Evolutionary conservation across 2,329 filamentous ascomycete genomes (phyloP), one percentile per base, ranked within the genome.

Genomic region (Colletotrichum higginsianum): DNA sequence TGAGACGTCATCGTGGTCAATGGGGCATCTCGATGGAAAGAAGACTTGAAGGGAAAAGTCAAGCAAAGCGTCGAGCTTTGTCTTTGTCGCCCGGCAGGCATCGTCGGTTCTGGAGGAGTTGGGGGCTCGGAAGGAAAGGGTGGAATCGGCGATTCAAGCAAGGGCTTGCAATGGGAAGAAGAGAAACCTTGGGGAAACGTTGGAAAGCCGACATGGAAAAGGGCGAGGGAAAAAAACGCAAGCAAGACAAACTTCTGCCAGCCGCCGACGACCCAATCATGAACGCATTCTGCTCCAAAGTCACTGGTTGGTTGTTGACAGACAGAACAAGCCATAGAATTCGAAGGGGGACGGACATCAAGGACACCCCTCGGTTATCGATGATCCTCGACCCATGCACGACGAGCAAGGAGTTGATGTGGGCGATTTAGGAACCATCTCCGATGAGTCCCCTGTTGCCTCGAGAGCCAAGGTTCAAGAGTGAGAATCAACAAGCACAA

Each of bases 131-230:
- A 23, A 1, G 23, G 11, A 15, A n/a, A 12, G 26, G 11, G 9
- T 30, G 47, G 9, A 11, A 71, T 58, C 38, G 64, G 57, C 64
- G 57, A 62, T 67, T 35, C 26, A 52, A 57, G 30, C 30, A 9
- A 30, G 30, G 30, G 30, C 1, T 7, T 30, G 30, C 30, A 30
- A 8, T 30, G 30, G 8, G 30, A 30, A 30, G 30, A 30, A 2
- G 40, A 30, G 23, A 30, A 50, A 13, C 15, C 35, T 56, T 52
- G 1, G n/a, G 18, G 35, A 46, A 35, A 12, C 18, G 13, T 42
- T 23, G 30, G 50, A 57, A 57, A 62, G 64, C 57, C 57, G 56
- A 52, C 44, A 46, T 26, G 21, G 30, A 23, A 23, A 23, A 23
- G 16, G 4, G 4, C 4, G 4, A 4, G 4, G 4, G 4, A 26